phyloP scores from a whole-genome alignment of 139 green algal genomes.

The Tetradesmus lagerheimii region DNA sequence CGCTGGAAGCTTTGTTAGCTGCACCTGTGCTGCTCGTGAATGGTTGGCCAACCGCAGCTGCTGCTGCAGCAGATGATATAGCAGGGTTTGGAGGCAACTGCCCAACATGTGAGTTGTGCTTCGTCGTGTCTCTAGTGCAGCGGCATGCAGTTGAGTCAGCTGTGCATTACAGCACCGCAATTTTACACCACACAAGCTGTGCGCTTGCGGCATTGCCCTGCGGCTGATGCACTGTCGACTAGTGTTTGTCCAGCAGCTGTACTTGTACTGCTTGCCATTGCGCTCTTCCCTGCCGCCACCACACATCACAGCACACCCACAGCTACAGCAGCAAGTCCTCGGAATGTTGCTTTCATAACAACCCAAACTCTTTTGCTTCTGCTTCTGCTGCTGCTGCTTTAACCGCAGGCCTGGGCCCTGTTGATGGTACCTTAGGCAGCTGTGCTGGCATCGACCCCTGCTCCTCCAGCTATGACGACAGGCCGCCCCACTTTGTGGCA shows the following conservation, averaged over 20 bases:
- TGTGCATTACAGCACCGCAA: neutral
- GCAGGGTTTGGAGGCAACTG: constrained; percentile 25
- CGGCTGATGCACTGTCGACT: no score
- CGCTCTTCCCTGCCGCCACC: no score
- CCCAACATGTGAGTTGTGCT: constrained; percentile 35
- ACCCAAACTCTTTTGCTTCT: no score
- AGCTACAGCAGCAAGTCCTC: neutral
- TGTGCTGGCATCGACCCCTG: constrained; percentile 38
- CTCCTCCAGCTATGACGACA: constrained; percentile 48
- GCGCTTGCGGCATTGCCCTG: no score
- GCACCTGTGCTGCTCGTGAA: neutral
- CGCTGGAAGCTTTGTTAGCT: neutral
- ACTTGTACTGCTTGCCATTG: no score
- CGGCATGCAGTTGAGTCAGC: neutral
- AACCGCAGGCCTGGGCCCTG: neutral
- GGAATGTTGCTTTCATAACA: no score
- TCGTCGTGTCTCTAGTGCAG: no score
- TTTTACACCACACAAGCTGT: neutral
- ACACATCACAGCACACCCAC: no score
- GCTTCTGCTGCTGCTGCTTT: neutral
- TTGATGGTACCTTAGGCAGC: constrained; percentile 43
- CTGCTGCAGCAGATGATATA: neutral
- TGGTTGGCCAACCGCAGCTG: neutral
- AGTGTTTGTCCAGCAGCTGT: no score
- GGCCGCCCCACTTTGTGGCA: constrained; percentile 40